Evolutionary conservation across 768 basidiomycete species (phyloP).

Genomic region (Suillus luteus): DNA sequence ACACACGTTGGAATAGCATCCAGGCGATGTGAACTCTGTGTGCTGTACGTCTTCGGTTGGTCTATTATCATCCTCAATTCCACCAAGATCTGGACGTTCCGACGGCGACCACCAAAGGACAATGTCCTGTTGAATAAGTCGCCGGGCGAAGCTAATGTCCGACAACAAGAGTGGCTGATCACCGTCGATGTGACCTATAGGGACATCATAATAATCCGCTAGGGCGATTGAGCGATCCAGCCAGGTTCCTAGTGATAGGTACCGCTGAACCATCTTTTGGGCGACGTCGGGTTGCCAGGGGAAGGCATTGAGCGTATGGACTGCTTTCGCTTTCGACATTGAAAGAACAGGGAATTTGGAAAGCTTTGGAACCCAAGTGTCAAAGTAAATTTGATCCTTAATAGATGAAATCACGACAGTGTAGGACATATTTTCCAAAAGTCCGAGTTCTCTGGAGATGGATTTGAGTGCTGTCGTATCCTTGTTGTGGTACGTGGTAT

Average conservation of each 20-base stretch:
- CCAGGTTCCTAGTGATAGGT: constrained; percentile 77
- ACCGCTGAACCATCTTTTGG: constrained; percentile 82
- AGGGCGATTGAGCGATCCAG: constrained; percentile 76
- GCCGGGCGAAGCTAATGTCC: constrained; percentile 89
- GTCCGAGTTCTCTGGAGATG: constrained; percentile 82
- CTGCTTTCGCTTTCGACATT: constrained; percentile 76
- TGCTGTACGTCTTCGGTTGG: constrained; percentile 76
- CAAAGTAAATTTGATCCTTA: constrained; percentile 84
- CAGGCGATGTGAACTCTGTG: constrained; percentile 82
- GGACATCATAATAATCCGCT: constrained; percentile 90
- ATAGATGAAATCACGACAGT: constrained; percentile 83
- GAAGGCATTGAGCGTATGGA: constrained; percentile 79
- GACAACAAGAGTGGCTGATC: constrained; percentile 88
- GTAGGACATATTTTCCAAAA: constrained; percentile 72
- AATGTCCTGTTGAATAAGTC: constrained; percentile 84
- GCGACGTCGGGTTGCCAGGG: constrained; percentile 88
- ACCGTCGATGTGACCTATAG: constrained; percentile 88
- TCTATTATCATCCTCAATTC: constrained; percentile 83
- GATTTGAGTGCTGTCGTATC: constrained; percentile 82
- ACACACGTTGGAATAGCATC: constrained; percentile 92
- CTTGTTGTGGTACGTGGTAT: constrained; percentile 74
- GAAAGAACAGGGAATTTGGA: constrained; percentile 84
- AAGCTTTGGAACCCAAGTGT: constrained; percentile 67
- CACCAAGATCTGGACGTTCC: constrained; percentile 89
- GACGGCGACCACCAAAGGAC: constrained; percentile 96